These are phyloP conservation scores for Glycine soja DNA, from an alignment of 306 rosid species.

Conservation along the genomic window DNA sequence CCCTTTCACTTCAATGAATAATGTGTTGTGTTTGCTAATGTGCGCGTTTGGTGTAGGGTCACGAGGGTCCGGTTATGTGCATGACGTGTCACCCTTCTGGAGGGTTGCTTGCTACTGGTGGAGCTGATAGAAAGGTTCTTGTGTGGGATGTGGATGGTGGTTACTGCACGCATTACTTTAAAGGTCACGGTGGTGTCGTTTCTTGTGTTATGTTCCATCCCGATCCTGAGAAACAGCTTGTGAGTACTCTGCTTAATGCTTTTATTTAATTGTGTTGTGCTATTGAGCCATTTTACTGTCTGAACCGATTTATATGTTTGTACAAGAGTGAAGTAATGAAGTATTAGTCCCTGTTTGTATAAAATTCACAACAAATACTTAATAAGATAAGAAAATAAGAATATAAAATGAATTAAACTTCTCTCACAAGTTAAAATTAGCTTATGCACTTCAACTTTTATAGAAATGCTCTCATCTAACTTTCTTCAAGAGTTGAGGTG, in stretches of 20 bases:
- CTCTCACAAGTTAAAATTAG: too few species aligned
- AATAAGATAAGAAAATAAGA: too few species aligned
- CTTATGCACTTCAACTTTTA: too few species aligned
- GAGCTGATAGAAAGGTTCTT: conserved; percentile 91
- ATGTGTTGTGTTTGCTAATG: neutral
- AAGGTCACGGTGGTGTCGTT: conserved; percentile 87
- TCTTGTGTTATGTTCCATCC: conserved; percentile 84
- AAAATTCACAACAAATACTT: too few species aligned
- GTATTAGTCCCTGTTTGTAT: too few species aligned
- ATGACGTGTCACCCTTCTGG: conserved; percentile 90
- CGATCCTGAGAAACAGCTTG: conserved; percentile 71
- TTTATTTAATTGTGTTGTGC: conserved; percentile 5
- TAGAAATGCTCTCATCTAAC: too few species aligned
- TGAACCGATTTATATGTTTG: neutral
- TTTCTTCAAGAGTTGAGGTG: too few species aligned
- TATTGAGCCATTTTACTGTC: neutral
- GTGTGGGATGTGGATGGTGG: conserved; percentile 98
- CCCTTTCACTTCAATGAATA: neutral
- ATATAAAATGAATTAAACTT: too few species aligned
- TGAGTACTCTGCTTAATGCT: conserved; percentile 50
- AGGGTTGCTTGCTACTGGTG: conserved; percentile 90
- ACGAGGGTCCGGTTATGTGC: conserved; percentile 95
- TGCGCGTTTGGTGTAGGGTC: conserved; percentile 64
- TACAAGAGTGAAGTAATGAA: too few species aligned
- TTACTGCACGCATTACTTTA: conserved; percentile 89